Conservation (phyloP, 2,329 filamentous ascomycete species). For the Teratosphaeria epicoccoides region DNA sequence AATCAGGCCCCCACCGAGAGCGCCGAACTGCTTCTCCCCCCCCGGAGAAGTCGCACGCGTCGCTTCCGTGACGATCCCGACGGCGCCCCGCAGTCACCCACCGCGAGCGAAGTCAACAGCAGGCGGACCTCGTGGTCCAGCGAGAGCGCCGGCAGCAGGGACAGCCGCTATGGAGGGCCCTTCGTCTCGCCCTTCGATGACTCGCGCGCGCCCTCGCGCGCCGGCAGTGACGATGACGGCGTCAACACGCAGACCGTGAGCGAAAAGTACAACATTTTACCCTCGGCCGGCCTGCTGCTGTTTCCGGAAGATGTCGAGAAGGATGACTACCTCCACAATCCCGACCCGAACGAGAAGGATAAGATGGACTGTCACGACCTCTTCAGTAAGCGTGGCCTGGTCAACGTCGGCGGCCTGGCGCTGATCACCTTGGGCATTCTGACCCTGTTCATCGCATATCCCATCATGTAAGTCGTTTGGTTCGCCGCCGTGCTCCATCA, state of each 20-base stretch:
- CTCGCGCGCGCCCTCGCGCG: constrained; percentile 46
- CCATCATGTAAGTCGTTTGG: constrained; percentile 56
- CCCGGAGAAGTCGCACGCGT: constrained; percentile 36
- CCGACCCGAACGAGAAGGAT: constrained; percentile 53
- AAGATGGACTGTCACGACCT: constrained; percentile 49
- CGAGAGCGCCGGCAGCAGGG: constrained; percentile 42
- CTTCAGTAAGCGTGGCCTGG: constrained; percentile 51
- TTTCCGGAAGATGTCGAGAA: constrained; percentile 65
- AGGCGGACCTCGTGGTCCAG: constrained; percentile 57
- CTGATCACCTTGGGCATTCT: constrained; percentile 52
- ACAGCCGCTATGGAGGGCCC: constrained; percentile 39
- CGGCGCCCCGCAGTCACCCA: constrained; percentile 35
- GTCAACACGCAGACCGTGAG: constrained; percentile 63
- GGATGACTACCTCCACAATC: constrained; percentile 62
- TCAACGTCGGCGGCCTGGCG: constrained; percentile 53
- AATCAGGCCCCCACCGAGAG: constrained; percentile 29
- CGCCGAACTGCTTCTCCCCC: constrained; percentile 42
- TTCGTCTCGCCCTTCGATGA: constrained; percentile 50
- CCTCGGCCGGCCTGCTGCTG: constrained; percentile 54
- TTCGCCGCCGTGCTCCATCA: neutral
- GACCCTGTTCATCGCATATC: constrained; percentile 58
- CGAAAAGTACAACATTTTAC: constrained; percentile 63
- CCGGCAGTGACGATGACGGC: constrained; percentile 54
- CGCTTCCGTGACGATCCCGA: constrained; percentile 42
- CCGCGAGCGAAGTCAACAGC: constrained; percentile 44